phyloP scores from a whole-genome alignment of 208 protist species.

The Crithidia brevicula region DNA sequence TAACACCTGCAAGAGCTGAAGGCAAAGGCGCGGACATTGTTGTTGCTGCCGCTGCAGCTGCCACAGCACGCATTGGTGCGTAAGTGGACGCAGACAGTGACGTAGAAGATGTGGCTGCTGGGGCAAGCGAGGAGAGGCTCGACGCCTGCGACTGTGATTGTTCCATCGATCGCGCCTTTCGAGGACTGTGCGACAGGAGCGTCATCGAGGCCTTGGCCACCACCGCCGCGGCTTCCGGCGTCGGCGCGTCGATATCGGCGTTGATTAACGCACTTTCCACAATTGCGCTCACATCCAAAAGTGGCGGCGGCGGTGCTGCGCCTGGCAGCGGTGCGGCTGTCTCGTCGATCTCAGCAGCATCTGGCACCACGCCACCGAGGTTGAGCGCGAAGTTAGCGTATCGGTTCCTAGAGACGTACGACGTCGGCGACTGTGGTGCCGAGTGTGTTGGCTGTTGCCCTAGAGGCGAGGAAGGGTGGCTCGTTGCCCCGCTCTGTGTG shows the following conservation, averaged over 20 bases:
- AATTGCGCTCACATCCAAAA: neutral
- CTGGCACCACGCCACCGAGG: neutral
- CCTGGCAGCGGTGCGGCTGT: neutral
- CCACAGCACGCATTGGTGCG: neutral
- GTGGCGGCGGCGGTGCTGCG: neutral
- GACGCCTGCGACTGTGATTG: neutral
- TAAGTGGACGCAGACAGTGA: neutral
- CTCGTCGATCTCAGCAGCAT: neutral
- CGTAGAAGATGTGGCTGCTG: neutral
- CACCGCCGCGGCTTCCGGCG: neutral
- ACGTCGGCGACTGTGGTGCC: neutral
- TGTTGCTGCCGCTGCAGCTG: too few species aligned
- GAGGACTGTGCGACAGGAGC: neutral
- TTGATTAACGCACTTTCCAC: neutral
- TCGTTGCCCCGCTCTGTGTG: too few species aligned
- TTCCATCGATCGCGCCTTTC: neutral
- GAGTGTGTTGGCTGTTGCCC: neutral
- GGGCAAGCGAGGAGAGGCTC: too few species aligned
- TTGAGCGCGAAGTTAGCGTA: conserved; percentile 5
- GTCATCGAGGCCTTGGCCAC: neutral
- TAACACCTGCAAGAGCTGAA: too few species aligned
- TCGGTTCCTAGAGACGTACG: conserved; percentile 7
- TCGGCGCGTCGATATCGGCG: neutral
- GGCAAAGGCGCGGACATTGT: too few species aligned
- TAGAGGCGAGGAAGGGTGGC: neutral